Conservation (phyloP, 2,329 filamentous ascomycete genomes). For the Colletotrichum echinochloae region DNA sequence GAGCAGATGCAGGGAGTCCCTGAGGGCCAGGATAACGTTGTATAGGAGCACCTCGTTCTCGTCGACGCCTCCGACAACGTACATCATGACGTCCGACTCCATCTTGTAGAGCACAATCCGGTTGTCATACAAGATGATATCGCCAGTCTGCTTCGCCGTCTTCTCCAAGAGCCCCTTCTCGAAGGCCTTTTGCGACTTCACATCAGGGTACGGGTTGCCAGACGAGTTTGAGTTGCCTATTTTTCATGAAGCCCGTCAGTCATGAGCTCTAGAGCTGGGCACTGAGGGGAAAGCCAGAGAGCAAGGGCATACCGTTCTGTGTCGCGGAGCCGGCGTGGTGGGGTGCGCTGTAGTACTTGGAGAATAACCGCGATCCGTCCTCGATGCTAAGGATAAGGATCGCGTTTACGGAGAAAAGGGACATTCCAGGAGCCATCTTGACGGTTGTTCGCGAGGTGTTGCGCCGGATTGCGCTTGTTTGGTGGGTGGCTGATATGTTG, state of each 20-base stretch:
- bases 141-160: constrained; percentile 93
- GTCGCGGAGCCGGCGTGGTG: constrained; percentile 54
- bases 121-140: constrained; percentile 98
- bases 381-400: constrained; percentile 84
- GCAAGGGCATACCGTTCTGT: constrained; percentile 43
- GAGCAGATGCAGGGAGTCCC: constrained; percentile 89
- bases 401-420: constrained; percentile 81
- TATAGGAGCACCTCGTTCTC: constrained; percentile 98
- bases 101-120: constrained; percentile 97
- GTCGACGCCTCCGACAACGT: constrained; percentile 89
- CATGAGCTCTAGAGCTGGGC: constrained; percentile 11
- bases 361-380: constrained; percentile 90
- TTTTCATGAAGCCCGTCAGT: constrained; percentile 1
- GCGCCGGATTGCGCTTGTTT: constrained; percentile 36
- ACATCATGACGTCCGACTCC: constrained; percentile 96
- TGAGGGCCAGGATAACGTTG: constrained; percentile 90
- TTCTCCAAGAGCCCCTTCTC: constrained; percentile 97
- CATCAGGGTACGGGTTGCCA: constrained; percentile 82
- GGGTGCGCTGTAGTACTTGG: constrained; percentile 79
- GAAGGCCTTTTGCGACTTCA: constrained; percentile 95
- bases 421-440: constrained; percentile 79
- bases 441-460: constrained; percentile 34
- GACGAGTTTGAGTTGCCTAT: constrained; percentile 46
- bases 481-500: constrained; percentile 23
- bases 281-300: constrained; percentile 26